These are phyloP conservation scores for Acer saccharum DNA, from an alignment of 345 rosid genomes.

Conservation along the genomic window DNA sequence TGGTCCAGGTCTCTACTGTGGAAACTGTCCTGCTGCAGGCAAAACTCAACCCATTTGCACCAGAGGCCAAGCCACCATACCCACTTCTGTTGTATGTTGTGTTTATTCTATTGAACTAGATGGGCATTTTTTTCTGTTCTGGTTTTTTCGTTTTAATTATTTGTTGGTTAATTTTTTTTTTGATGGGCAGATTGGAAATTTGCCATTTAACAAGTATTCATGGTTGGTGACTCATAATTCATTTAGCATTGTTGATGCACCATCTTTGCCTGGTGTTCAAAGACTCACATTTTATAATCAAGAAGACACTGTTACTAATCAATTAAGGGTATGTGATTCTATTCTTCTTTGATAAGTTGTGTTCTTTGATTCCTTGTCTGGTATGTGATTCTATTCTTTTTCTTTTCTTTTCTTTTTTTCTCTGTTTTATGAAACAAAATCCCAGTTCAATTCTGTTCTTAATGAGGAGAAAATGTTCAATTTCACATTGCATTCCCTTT, in stretches of 20 bases:
- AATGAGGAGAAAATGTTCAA: not conserved
- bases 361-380: constrained; percentile 11
- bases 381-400: not conserved
- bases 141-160: constrained; percentile 3
- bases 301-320: constrained; percentile 89
- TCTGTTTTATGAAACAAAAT: not conserved
- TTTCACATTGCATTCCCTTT: not conserved
- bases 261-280: constrained; percentile 75
- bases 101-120: constrained; percentile 24
- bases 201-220: constrained; percentile 92
- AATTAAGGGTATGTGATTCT: constrained; percentile 55
- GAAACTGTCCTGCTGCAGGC: constrained; percentile 77
- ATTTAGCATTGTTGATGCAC: constrained; percentile 87
- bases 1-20: constrained; percentile 78
- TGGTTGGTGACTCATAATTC: constrained; percentile 97
- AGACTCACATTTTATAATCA: constrained; percentile 91
- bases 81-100: constrained; percentile 74
- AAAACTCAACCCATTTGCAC: constrained; percentile 75
- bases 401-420: not conserved
- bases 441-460: not conserved
- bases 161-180: no score
- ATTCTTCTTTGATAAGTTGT: constrained; percentile 1
- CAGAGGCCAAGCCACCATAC: constrained; percentile 82
- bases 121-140: constrained; percentile 4
- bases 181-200: constrained; percentile 58